A percentile compares a stretch with the other conserved stretches of the same genome.
Evolutionary conservation across 1,139 yeast species (phyloP).

Genomic region (Insectozyma bohioensis): DNA sequence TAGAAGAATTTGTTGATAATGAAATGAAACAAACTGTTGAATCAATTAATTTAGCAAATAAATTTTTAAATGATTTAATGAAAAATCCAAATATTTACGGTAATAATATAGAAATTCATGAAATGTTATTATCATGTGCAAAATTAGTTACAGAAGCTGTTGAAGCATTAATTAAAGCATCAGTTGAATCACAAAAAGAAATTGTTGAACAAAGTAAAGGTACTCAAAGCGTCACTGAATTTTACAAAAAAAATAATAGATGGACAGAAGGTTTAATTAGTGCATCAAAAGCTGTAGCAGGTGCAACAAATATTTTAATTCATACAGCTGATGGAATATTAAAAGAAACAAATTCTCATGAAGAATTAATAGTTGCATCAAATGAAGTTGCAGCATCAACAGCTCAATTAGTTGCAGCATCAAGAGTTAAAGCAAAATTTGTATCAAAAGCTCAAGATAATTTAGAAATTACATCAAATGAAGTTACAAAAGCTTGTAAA

Average conservation of each 20-base stretch:
- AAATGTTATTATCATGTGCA: slow-evolving; percentile 76
- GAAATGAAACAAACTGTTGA: slow-evolving; percentile 74
- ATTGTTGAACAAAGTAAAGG: slow-evolving; percentile 77
- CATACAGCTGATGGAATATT: slow-evolving; percentile 86
- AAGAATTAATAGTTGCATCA: slow-evolving; percentile 85
- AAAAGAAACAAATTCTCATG: slow-evolving; percentile 62
- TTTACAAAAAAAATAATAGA: slow-evolving; percentile 82
- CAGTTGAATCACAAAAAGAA: slow-evolving; percentile 81
- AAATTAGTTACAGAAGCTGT: slow-evolving; percentile 81
- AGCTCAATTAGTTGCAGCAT: slow-evolving; percentile 89
- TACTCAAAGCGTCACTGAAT: slow-evolving; percentile 65
- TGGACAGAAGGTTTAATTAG: slow-evolving; percentile 96
- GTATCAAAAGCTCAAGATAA: slow-evolving; percentile 77
- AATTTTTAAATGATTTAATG: slow-evolving; percentile 56
- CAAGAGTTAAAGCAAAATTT: slow-evolving; percentile 80
- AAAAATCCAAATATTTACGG: slow-evolving; percentile 56
- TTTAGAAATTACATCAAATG: slow-evolving; percentile 67
- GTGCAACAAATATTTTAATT: slow-evolving; percentile 76
- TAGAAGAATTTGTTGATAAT: slow-evolving; percentile 67
- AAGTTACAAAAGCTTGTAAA: slow-evolving; percentile 75
- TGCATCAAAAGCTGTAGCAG: slow-evolving; percentile 88
- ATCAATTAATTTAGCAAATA: slow-evolving; percentile 66
- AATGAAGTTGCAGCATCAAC: slow-evolving; percentile 93
- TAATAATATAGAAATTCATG: slow-evolving; percentile 70
- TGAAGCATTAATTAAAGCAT: slow-evolving; percentile 67